Evolutionary conservation across 2,329 filamentous ascomycete species (phyloP).

Genomic region (Anthostomella pinea): DNA sequence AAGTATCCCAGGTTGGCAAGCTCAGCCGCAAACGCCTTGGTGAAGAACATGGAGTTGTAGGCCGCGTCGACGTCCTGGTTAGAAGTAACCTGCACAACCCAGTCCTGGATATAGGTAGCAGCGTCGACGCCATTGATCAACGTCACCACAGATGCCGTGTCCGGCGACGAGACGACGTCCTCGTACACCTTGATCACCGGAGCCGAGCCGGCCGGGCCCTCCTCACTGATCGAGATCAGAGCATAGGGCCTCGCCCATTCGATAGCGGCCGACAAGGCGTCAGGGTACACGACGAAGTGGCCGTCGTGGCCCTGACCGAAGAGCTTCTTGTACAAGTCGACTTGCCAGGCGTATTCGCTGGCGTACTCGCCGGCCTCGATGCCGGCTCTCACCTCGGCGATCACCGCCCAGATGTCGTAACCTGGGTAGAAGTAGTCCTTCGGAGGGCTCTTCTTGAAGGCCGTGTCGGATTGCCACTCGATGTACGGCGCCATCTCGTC

Average conservation of each 20-base stretch:
- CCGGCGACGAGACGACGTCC: conserved; percentile 32
- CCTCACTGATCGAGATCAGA: conserved; percentile 30
- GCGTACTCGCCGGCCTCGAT: conserved; percentile 34
- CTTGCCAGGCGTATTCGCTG: conserved; percentile 41
- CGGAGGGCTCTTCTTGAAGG: conserved; percentile 38
- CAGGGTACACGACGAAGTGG: conserved; percentile 40
- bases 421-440: conserved; percentile 36
- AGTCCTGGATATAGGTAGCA: conserved; percentile 26
- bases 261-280: conserved; percentile 37
- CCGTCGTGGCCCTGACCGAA: conserved; percentile 40
- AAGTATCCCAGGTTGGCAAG: conserved; percentile 36
- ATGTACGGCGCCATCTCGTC: conserved; percentile 39
- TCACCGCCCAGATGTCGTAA: conserved; percentile 36
- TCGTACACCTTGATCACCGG: conserved; percentile 31
- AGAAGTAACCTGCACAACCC: conserved; percentile 29
- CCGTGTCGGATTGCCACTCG: conserved; percentile 39
- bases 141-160: conserved; percentile 27
- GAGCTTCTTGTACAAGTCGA: conserved; percentile 37
- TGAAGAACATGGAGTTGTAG: conserved; percentile 41
- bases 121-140: conserved; percentile 32
- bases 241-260: conserved; percentile 33
- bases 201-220: conserved; percentile 26
- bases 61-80: conserved; percentile 40
- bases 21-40: conserved; percentile 30
- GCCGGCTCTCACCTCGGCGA: conserved; percentile 32